Evolutionary conservation across 306 rosid species (phyloP).

Genomic region (Lathyrus tuberosus): DNA sequence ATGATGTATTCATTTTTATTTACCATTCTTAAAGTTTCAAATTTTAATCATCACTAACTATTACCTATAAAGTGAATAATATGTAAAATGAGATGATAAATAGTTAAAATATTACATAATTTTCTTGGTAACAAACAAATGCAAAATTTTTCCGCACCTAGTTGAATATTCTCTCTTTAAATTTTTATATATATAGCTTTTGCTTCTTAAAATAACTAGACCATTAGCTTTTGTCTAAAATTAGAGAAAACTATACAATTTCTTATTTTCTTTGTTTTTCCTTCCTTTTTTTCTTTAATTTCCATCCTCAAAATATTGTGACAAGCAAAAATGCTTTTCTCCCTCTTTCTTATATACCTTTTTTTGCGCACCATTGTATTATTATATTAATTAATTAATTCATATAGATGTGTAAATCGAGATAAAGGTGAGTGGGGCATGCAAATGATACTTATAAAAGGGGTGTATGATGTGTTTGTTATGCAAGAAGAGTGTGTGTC

Average conservation of each 20-base stretch:
- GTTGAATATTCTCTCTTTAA: neutral
- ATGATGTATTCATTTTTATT: too few relatives aligned
- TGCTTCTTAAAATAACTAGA: neutral
- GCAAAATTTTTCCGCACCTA: neutral
- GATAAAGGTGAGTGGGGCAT: conserved; percentile 20
- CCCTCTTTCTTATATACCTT: neutral
- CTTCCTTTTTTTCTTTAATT: neutral
- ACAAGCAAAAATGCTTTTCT: conserved; percentile 5
- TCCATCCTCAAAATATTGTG: conserved; percentile 9
- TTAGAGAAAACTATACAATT: neutral
- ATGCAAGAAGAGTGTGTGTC: conserved; percentile 11
- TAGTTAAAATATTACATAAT: too few relatives aligned
- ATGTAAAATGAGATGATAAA: too few relatives aligned
- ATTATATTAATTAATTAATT: neutral
- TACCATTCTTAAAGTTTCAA: too few relatives aligned
- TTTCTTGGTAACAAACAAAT: neutral
- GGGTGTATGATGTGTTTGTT: conserved; percentile 9
- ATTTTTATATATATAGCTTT: neutral
- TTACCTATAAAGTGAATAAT: too few relatives aligned
- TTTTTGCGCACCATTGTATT: neutral
- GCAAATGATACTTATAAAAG: conserved; percentile 50
- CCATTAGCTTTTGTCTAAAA: neutral
- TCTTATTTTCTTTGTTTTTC: neutral
- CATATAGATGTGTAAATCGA: neutral
- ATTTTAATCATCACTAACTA: too few relatives aligned